Base-by-base conservation (phyloP, 2,329 filamentous ascomycete genomes). In the Exophiala alcalophila region DNA sequence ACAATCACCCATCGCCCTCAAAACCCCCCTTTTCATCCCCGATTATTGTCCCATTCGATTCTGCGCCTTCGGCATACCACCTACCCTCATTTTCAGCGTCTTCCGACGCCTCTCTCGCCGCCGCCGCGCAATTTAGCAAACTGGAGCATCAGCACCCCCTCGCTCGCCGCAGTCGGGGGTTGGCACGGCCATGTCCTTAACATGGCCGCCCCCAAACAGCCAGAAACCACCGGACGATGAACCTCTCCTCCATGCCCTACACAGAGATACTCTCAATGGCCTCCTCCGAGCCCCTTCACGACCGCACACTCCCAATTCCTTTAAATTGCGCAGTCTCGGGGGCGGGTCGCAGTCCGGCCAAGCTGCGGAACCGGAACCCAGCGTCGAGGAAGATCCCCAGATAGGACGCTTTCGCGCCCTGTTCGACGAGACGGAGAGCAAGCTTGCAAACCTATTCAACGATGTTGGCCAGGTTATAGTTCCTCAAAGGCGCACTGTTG, bases 401-500 rank as follows among this genome's bases (percentile, higher is more conserved):
- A 64, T 84, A 66, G 74, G 80, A 59, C 72, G 82, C 61, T 92
- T 96, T 66, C 79, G 80, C 62, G 80, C 87, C 44, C 71, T 90
- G 41, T 95, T 86, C 73, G 79, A 78, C 61, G 78, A 78, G 65
- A 83, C 80, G 57, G 88, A 96, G 67, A 76, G 80, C 56, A 84
- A 81, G 66, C 82, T 96, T 59, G 78, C 81, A 50, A 72, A 80
- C 28, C 71, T 96, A n/a, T 94, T 95, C 62, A 72, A 73, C 26
- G 68, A 67, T 28, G 65, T 62, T 40, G 59, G 53, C 7, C 42
- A 50, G 33, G 52, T 51, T 12, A 20, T 54, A 20, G 49, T 57
- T 20, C 57, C 60, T 24, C 60, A 62, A 52, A 61, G 60, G 61
- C 68, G 57, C 69, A 76, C 50, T 70, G 78, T 61, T 71, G 78